These are phyloP conservation scores for Escovopsis sp. DNA, from an alignment of 2,329 filamentous ascomycete species.

Conservation along the genomic window DNA sequence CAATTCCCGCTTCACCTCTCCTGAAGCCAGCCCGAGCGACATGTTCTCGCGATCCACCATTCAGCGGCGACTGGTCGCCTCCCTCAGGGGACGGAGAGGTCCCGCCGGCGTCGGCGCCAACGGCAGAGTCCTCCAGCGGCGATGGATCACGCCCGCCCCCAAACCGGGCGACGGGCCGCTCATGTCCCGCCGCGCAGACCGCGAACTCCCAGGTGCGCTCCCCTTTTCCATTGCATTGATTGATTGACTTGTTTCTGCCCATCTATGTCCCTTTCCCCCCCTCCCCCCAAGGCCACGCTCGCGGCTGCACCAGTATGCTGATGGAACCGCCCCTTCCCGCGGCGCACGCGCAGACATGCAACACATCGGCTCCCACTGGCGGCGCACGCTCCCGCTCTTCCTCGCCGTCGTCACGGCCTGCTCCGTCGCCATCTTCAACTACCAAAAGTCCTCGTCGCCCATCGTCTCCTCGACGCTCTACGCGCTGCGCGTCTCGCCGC, in stretches of 20 bases:
- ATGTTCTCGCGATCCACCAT: slow-evolving; percentile 10
- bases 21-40: background rate
- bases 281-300: background rate
- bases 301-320: background rate
- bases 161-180: slow-evolving; percentile 46
- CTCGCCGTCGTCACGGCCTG: slow-evolving; percentile 52
- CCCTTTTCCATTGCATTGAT: background rate
- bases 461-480: slow-evolving; percentile 83
- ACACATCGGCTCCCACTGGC: slow-evolving; percentile 43
- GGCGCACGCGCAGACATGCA: slow-evolving; percentile 22
- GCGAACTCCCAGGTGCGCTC: slow-evolving; percentile 46
- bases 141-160: slow-evolving; percentile 39
- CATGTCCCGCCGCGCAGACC: slow-evolving; percentile 49
- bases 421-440: slow-evolving; percentile 91
- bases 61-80: slow-evolving; percentile 12
- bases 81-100: slow-evolving; percentile 10
- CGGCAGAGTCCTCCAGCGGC: slow-evolving; percentile 20
- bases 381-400: slow-evolving; percentile 69
- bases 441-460: slow-evolving; percentile 85
- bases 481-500: slow-evolving; percentile 66
- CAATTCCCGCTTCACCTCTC: background rate
- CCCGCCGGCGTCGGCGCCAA: slow-evolving; percentile 4
- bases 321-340: background rate
- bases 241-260: background rate
- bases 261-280: slow-evolving; percentile 5